Base-by-base conservation (phyloP, 495 filamentous ascomycete genomes). In the Penicillium egyptiacum region DNA sequence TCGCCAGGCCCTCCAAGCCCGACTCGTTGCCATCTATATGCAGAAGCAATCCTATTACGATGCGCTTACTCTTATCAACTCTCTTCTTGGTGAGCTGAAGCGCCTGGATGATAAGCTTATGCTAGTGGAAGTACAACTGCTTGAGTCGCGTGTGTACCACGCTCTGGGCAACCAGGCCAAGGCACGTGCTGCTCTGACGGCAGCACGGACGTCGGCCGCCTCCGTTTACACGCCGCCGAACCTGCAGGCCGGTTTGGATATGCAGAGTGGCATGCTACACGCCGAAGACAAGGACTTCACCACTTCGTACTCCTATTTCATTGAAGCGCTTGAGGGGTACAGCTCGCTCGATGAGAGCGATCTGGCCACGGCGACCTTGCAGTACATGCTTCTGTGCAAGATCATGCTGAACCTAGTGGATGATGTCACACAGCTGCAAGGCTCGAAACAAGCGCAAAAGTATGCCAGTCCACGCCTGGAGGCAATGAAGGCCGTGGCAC, bases 311-410 rank as follows among this genome's bases (percentile, higher is more conserved):
- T 96, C 90, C 43, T 99, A 99, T 79, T 99, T 99, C 75, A 96
- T 99, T 72, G 94, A 99, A 75, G 94, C 94, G 14, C 80, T 99
- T 50, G 94, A 99, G 68, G 94, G 94, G 43, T 98, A 98, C 75
- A 92, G 90, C 73, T 86, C 89, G 7, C 90, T 96, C 68, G 94
- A 99, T 58, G 90, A 93, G 62, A 75, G 86, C 7, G 79, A 83
- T 57, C 88, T 91, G 72, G 94, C 94, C 5, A 93, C 91, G 9
- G 87, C 92, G 9, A 89, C 94, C 25, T 79, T 99, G 60, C 96
- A 99, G 76, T 99, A 99, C 82, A 98, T 99, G 95, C 81, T 99
- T 33, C 85, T 99, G 28, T 98, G 94, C 83, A 97, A 98, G 81
- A 95, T 99, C 78, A 98, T 99, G 94, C 81, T 97, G 59, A 99